These are phyloP conservation scores for Mycena chlorophos DNA, from an alignment of 768 basidiomycete genomes.

Conservation along the genomic window DNA sequence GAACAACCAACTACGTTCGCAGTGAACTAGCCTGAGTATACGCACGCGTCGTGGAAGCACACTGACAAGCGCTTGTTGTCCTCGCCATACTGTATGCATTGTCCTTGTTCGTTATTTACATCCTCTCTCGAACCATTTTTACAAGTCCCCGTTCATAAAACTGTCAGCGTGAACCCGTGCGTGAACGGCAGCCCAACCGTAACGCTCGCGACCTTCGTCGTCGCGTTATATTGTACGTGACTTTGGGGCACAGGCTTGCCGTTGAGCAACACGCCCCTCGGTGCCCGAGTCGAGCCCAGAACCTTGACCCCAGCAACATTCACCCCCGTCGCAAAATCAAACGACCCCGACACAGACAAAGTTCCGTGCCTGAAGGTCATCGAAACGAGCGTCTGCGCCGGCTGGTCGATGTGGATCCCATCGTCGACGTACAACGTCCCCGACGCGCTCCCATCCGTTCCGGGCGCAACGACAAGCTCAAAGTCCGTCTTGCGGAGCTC, in stretches of 20 bases:
- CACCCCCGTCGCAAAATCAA: constrained; percentile 40
- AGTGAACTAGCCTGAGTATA: too few relatives aligned
- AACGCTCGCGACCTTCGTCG: constrained; percentile 46
- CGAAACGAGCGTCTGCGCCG: constrained; percentile 32
- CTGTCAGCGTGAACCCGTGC: constrained; percentile 33
- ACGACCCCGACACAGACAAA: constrained; percentile 38
- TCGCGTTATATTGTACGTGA: constrained; percentile 36
- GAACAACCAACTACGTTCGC: too few relatives aligned
- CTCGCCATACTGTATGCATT: too few relatives aligned
- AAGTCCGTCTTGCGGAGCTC: constrained; percentile 56
- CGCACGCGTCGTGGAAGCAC: too few relatives aligned
- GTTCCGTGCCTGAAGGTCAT: constrained; percentile 33
- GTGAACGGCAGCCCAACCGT: constrained; percentile 39
- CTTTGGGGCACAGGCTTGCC: constrained; percentile 25
- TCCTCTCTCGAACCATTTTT: too few relatives aligned
- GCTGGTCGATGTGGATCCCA: constrained; percentile 50
- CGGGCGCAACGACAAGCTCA: constrained; percentile 63
- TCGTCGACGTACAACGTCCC: constrained; percentile 66
- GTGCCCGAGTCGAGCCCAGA: constrained; percentile 35
- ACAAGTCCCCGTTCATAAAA: too few relatives aligned
- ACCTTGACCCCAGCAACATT: constrained; percentile 39
- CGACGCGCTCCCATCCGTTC: constrained; percentile 47
- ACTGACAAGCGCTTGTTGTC: too few relatives aligned
- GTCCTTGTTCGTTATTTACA: too few relatives aligned
- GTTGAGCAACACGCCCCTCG: constrained; percentile 32